These are phyloP conservation scores for Xylariaceae sp. DNA, from an alignment of 2,329 filamentous ascomycete genomes.

Conservation along the genomic window DNA sequence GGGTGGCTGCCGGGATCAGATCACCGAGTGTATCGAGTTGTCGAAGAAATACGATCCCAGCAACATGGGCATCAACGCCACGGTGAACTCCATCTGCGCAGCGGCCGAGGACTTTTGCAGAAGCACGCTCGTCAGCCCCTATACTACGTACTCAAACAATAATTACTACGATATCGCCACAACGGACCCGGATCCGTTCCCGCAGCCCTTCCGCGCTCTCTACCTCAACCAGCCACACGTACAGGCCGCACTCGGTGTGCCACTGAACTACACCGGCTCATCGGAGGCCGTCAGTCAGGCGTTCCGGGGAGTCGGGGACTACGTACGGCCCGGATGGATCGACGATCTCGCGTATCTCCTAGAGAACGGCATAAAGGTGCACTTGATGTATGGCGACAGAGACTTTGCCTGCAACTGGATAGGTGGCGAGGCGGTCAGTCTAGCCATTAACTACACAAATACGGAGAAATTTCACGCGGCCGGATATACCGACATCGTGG, in stretches of 20 bases:
- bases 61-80: slow-evolving; percentile 40
- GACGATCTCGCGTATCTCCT: slow-evolving; percentile 48
- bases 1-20: slow-evolving; percentile 48
- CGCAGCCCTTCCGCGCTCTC: slow-evolving; percentile 46
- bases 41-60: slow-evolving; percentile 45
- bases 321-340: slow-evolving; percentile 34
- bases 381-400: slow-evolving; percentile 53
- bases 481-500: slow-evolving; percentile 60
- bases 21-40: slow-evolving; percentile 45
- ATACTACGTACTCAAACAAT: slow-evolving; percentile 32
- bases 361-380: slow-evolving; percentile 52
- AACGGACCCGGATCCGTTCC: slow-evolving; percentile 46
- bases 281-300: slow-evolving; percentile 39
- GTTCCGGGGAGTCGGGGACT: slow-evolving; percentile 37
- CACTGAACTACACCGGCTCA: slow-evolving; percentile 51
- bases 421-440: slow-evolving; percentile 48
- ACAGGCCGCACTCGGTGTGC: slow-evolving; percentile 53
- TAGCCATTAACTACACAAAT: slow-evolving; percentile 43
- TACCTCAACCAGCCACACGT: slow-evolving; percentile 54
- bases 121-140: slow-evolving; percentile 23
- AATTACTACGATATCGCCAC: slow-evolving; percentile 56
- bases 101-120: slow-evolving; percentile 27
- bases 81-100: slow-evolving; percentile 41
- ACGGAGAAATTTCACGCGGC: slow-evolving; percentile 44
- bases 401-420: slow-evolving; percentile 56